These are phyloP conservation scores for Fomes fomentarius DNA, from an alignment of 1,284 basidiomycete species.

Conservation along the genomic window DNA sequence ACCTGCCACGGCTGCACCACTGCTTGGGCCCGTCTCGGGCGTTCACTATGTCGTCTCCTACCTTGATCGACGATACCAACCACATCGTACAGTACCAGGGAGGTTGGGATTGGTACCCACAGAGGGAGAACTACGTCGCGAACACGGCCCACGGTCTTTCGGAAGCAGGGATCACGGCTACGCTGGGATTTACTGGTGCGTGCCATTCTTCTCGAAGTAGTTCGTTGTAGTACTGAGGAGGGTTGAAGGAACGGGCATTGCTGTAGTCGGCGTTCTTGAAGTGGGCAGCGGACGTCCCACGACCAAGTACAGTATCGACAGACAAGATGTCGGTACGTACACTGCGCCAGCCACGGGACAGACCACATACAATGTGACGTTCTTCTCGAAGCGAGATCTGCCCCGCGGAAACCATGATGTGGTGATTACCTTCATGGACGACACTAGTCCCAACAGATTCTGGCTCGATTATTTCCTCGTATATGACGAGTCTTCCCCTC, in stretches of 20 bases:
- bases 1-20: too few relatives aligned
- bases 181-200: slow-evolving; percentile 15
- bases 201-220: background rate
- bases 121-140: too few relatives aligned
- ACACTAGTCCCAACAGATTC: slow-evolving; percentile 15
- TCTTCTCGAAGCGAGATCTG: slow-evolving; percentile 17
- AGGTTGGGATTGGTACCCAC: too few relatives aligned
- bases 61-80: too few relatives aligned
- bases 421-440: slow-evolving; percentile 18
- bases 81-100: too few relatives aligned
- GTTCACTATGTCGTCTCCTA: too few relatives aligned
- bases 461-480: slow-evolving; percentile 21
- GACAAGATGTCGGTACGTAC: slow-evolving; percentile 6
- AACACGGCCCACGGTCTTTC: too few relatives aligned
- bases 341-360: slow-evolving; percentile 10
- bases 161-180: too few relatives aligned
- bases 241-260: slow-evolving; percentile 11
- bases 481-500: background rate
- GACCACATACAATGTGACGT: slow-evolving; percentile 8
- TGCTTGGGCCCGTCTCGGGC: background rate
- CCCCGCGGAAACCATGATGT: slow-evolving; percentile 13
- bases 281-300: slow-evolving; percentile 9
- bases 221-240: too few relatives aligned
- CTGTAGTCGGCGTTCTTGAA: slow-evolving; percentile 16
- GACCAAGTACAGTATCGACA: slow-evolving; percentile 18